Conservation (phyloP, 305 asterid species). For the Ajuga reptans region DNA sequence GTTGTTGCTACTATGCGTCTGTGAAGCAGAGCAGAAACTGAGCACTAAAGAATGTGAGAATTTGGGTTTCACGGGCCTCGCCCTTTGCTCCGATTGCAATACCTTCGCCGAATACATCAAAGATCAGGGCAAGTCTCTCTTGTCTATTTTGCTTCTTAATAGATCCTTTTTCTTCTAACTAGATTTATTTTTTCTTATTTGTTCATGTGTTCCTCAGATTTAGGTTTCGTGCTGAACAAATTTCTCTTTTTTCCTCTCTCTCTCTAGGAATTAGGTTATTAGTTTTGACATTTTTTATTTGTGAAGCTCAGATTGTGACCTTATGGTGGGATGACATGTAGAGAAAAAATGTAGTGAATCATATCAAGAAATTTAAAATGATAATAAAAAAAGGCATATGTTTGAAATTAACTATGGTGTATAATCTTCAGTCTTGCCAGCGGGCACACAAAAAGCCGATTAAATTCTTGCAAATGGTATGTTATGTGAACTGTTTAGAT, state of each 20-base stretch:
- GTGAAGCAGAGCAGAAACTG: conserved; percentile 43
- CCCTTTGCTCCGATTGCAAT: conserved; percentile 85
- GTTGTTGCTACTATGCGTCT: conserved; percentile 18
- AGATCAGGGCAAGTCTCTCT: conserved; percentile 48
- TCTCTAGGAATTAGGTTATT: not conserved
- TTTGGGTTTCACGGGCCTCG: conserved; percentile 82
- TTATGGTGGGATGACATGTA: not conserved
- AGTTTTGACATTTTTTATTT: not conserved
- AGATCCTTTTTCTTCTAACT: not conserved
- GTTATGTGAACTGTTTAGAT: not conserved
- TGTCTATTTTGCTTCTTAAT: not conserved
- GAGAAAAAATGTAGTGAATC: too few species aligned
- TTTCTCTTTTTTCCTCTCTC: too few species aligned
- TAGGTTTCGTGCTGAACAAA: too few species aligned
- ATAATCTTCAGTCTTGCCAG: not conserved
- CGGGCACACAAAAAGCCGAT: not conserved
- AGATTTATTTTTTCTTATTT: not conserved
- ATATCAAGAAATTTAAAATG: not conserved
- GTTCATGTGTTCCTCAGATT: not conserved
- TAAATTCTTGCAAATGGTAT: not conserved
- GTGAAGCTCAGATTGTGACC: not conserved
- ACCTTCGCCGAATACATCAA: conserved; percentile 77
- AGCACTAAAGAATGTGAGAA: conserved; percentile 70
- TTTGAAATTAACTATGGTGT: too few species aligned
- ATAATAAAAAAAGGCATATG: not conserved